Conservation (phyloP, 1,139 yeast species). For the Geotrichum klebahnii region DNA sequence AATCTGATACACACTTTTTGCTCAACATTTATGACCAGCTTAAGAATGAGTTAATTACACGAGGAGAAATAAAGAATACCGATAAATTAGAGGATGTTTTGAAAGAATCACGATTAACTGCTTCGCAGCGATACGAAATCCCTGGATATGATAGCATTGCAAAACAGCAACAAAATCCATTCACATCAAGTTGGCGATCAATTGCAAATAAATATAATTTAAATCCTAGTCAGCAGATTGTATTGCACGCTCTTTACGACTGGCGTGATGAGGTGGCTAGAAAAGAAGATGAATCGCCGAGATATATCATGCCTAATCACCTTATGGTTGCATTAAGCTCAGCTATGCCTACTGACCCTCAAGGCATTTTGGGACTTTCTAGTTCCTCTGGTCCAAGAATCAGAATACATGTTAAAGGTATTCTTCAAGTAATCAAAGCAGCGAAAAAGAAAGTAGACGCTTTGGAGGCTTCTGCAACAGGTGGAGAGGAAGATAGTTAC, state of each 20-base stretch:
- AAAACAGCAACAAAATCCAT: constrained; percentile 16
- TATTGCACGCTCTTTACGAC: constrained; percentile 59
- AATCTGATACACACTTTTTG: constrained; percentile 92
- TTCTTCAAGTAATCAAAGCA: constrained; percentile 51
- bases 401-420: constrained; percentile 51
- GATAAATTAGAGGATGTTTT: constrained; percentile 60
- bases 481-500: constrained; percentile 15
- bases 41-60: constrained; percentile 56
- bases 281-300: constrained; percentile 72
- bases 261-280: constrained; percentile 86
- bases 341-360: constrained; percentile 53
- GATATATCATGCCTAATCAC: constrained; percentile 82
- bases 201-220: constrained; percentile 65
- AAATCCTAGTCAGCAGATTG: constrained; percentile 50
- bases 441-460: constrained; percentile 27
- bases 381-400: constrained; percentile 54
- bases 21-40: constrained; percentile 74
- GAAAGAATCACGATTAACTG: constrained; percentile 73
- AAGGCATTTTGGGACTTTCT: constrained; percentile 54
- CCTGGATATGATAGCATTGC: constrained; percentile 36
- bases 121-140: constrained; percentile 70
- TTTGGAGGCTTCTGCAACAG: constrained; percentile 10
- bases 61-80: constrained; percentile 27
- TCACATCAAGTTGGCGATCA: constrained; percentile 29
- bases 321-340: constrained; percentile 60